Evolutionary conservation across 331 rosid genomes (phyloP).

Genomic region (Pyracantha coccinea): DNA sequence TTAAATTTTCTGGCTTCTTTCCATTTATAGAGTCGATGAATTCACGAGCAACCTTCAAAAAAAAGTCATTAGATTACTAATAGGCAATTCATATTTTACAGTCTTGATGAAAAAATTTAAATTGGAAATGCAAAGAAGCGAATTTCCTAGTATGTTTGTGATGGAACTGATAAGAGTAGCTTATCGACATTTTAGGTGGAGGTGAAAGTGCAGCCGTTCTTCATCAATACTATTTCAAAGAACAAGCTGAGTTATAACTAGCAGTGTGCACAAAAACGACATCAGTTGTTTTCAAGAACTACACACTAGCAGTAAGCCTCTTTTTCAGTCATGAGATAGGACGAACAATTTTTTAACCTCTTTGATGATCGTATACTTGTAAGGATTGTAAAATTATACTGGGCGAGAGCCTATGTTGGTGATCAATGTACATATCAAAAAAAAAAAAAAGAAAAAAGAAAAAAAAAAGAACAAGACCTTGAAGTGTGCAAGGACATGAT

Average conservation of each 20-base stretch:
- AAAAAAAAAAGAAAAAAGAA: too few relatives aligned
- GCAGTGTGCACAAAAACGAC: background rate
- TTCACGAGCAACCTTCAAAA: conserved; percentile 65
- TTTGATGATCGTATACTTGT: too few relatives aligned
- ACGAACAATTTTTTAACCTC: too few relatives aligned
- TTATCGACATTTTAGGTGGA: background rate
- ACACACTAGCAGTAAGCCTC: background rate
- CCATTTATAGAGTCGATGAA: conserved; percentile 58
- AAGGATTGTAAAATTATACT: too few relatives aligned
- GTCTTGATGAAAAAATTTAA: background rate
- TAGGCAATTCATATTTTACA: background rate
- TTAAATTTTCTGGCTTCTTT: conserved; percentile 47
- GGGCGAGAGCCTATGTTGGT: too few relatives aligned
- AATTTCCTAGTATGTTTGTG: background rate
- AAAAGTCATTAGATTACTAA: conserved; percentile 18
- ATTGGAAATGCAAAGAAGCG: background rate
- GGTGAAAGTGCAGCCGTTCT: background rate
- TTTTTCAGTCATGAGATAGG: background rate
- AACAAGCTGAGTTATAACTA: background rate
- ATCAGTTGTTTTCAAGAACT: background rate
- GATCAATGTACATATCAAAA: too few relatives aligned
- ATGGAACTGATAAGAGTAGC: background rate
- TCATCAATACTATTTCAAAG: background rate
- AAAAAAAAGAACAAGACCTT: too few relatives aligned
- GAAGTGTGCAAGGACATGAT: too few relatives aligned